Evolutionary conservation across 2,329 filamentous ascomycete species (phyloP), one percentile per base, ranked within the genome.

Genomic region (Torrubiella hemipterigena): DNA sequence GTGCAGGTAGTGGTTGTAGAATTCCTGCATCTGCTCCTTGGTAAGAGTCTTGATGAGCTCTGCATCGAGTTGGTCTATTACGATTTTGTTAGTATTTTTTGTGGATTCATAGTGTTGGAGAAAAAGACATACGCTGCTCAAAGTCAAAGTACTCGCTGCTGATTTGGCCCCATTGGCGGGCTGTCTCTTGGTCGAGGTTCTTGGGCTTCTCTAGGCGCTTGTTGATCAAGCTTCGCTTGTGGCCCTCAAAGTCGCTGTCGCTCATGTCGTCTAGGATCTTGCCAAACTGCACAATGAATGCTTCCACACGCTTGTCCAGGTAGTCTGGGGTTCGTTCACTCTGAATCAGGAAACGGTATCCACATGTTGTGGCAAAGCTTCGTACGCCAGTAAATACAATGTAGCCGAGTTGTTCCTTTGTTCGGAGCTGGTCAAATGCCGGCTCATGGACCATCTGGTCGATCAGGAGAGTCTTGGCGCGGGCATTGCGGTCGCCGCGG

Each of bases 341-440:
- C 60, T 98, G 91, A 18, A 98, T 85, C 38, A 96, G 72, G 40
- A 98, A 81, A 6, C 87, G 73, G 56, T 91, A 91, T 1, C 83
- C 84, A 45, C 84, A 79, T 0, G 81, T 89, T 1, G 81, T 86
- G n/a, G 75, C 62, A 33, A 81, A 74, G 31, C 71, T 69, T 23
- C 79, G 67, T 9, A 76, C 67, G 17, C 85, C 83, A 29, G 82
- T 89, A 56, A 89, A 94, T 1, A 98, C 89, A 32, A 98, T 83
- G 45, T 98, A 98, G 10, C 91, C 91, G 6, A 98, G 77, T 57
- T 98, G 89, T 54, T 98, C 89, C 56, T 96, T 95, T 26, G 91
- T 96, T 30, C 91, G 76, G 7, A 98, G 68, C 53, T 93, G 86
- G 55, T 98, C 85, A 50, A 96, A 98, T 7, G 81, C 81, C 4